These are phyloP conservation scores for Vaccinium myrtillus DNA, from an alignment of 148 eudicot species.

Conservation along the genomic window DNA sequence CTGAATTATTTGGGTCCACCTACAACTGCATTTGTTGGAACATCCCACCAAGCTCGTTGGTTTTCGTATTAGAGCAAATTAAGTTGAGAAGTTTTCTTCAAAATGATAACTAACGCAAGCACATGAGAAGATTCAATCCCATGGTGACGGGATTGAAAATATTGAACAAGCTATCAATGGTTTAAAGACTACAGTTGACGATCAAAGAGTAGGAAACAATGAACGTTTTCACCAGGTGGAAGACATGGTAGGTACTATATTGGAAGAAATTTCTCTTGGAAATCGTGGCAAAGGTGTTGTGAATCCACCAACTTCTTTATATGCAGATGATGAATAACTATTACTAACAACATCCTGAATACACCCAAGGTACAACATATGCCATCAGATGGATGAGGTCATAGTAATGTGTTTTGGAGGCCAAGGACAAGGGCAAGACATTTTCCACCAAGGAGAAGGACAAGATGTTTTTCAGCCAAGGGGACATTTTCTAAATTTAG, in stretches of 20 bases:
- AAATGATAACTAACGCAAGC: background rate
- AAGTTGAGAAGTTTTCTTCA: background rate
- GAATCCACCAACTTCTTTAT: conserved; percentile 1
- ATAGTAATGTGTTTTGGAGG: background rate
- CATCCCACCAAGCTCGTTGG: background rate
- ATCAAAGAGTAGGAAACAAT: background rate
- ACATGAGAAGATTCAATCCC: background rate
- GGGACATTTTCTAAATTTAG: background rate
- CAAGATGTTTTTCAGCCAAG: background rate
- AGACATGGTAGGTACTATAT: background rate
- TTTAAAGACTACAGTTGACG: background rate
- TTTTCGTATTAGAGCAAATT: background rate
- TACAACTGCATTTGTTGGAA: background rate
- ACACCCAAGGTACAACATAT: background rate
- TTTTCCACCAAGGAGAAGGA: background rate
- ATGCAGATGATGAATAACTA: background rate
- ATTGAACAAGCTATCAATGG: background rate
- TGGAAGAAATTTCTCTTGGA: background rate
- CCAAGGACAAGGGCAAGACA: background rate
- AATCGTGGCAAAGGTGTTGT: background rate
- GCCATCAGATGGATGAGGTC: background rate
- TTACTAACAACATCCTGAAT: background rate
- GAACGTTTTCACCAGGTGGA: background rate
- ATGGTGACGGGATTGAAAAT: background rate
- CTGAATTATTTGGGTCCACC: too few species aligned